Evolutionary conservation across 1,284 basidiomycete species (phyloP).

Genomic region (Cryptococcus maquisensis): DNA sequence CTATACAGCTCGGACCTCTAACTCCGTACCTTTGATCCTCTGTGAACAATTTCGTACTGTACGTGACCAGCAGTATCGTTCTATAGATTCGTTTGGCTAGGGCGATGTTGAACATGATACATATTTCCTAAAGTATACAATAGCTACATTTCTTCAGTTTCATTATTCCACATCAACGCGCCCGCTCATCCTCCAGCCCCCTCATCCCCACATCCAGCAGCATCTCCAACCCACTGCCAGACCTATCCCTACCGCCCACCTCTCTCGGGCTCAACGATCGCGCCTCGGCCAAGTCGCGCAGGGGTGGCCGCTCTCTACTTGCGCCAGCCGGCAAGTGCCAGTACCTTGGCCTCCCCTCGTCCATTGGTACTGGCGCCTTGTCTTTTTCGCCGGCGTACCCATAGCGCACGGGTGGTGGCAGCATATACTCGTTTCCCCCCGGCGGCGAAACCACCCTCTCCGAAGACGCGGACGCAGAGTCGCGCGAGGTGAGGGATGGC

Average conservation of each 20-base stretch:
- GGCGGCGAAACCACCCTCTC: constrained; percentile 8
- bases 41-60: no score
- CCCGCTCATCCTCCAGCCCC: neutral
- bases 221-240: constrained; percentile 28
- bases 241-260: constrained; percentile 5
- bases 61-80: no score
- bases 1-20: no score
- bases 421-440: constrained; percentile 5
- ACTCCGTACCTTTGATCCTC: no score
- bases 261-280: constrained; percentile 4
- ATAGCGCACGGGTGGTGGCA: constrained; percentile 3
- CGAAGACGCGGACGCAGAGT: constrained; percentile 6
- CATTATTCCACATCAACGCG: no score
- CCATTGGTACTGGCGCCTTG: neutral
- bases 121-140: neutral
- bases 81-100: no score
- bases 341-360: constrained; percentile 5
- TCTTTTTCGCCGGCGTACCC: neutral
- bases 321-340: constrained; percentile 14
- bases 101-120: no score
- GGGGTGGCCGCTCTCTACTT: neutral
- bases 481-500: constrained; percentile 18
- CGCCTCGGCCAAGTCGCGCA: neutral
- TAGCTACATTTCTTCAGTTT: neutral
- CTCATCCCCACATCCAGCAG: constrained; percentile 27